phyloP scores from a whole-genome alignment of 805 yeast genomes.

The Suhomyces kilbournensis region DNA sequence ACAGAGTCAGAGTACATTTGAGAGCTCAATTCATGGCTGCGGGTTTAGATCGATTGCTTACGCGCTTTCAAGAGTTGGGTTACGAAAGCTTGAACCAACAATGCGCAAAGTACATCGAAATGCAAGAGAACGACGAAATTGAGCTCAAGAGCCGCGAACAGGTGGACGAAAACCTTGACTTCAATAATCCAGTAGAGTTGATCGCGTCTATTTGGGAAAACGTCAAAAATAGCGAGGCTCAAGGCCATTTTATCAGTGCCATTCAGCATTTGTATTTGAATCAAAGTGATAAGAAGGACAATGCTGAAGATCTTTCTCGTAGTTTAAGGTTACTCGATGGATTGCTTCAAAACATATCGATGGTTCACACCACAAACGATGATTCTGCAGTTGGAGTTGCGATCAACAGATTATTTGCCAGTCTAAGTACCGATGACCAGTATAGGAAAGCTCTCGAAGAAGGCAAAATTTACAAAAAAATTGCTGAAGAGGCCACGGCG shows the following conservation, averaged over 20 bases:
- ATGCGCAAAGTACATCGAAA: slow-evolving; percentile 57
- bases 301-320: slow-evolving; percentile 42
- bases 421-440: slow-evolving; percentile 80
- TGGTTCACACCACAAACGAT: slow-evolving; percentile 49
- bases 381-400: slow-evolving; percentile 64
- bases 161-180: slow-evolving; percentile 46
- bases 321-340: slow-evolving; percentile 65
- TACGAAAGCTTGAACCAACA: slow-evolving; percentile 63
- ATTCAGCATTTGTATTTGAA: slow-evolving; percentile 64
- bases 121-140: slow-evolving; percentile 53
- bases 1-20: slow-evolving; percentile 50
- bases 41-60: slow-evolving; percentile 18
- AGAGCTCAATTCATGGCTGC: slow-evolving; percentile 45
- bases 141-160: slow-evolving; percentile 37
- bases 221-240: slow-evolving; percentile 57
- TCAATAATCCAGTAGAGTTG: slow-evolving; percentile 71
- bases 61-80: slow-evolving; percentile 35
- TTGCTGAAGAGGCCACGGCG: slow-evolving; percentile 28
- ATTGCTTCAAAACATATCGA: slow-evolving; percentile 57
- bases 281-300: slow-evolving; percentile 49
- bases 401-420: slow-evolving; percentile 65
- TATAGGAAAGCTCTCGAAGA: slow-evolving; percentile 61
- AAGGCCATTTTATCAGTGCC: slow-evolving; percentile 56
- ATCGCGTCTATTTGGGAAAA: slow-evolving; percentile 56
- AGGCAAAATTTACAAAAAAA: slow-evolving; percentile 16